Conservation (phyloP, 75 land plant genomes). For the Cunninghamia lanceolata region DNA sequence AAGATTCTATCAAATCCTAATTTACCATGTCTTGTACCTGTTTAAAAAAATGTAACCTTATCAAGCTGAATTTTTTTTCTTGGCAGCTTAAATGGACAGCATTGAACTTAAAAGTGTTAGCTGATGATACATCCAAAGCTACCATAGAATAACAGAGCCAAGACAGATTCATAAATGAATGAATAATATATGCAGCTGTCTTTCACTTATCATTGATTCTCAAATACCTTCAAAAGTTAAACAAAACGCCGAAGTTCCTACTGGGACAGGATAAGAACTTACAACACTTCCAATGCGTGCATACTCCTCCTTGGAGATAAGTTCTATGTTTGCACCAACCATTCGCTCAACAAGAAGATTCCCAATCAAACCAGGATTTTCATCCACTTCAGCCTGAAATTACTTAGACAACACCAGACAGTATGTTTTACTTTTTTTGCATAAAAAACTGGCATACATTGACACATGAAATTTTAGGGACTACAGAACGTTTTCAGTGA, state of each 20-base stretch:
- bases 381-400: constrained; percentile 66
- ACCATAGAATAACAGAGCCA: background rate
- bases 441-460: background rate
- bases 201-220: background rate
- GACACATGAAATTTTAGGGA: background rate
- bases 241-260: background rate
- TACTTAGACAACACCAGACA: background rate
- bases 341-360: constrained; percentile 89
- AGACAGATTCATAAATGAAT: background rate
- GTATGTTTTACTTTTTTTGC: background rate
- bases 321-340: constrained; percentile 88
- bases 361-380: constrained; percentile 91
- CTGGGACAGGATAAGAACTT: constrained; percentile 8
- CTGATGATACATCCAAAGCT: background rate
- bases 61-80: background rate
- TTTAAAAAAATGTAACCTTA: background rate
- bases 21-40: background rate
- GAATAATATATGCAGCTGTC: background rate
- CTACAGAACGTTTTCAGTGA: background rate
- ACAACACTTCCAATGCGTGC: constrained; percentile 84
- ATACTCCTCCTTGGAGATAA: constrained; percentile 97
- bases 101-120: no score
- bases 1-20: background rate
- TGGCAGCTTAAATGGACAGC: background rate
- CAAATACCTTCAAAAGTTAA: background rate